Conservation (phyloP, 805 yeast species). For the Sugiyamaella qingdaonensis region DNA sequence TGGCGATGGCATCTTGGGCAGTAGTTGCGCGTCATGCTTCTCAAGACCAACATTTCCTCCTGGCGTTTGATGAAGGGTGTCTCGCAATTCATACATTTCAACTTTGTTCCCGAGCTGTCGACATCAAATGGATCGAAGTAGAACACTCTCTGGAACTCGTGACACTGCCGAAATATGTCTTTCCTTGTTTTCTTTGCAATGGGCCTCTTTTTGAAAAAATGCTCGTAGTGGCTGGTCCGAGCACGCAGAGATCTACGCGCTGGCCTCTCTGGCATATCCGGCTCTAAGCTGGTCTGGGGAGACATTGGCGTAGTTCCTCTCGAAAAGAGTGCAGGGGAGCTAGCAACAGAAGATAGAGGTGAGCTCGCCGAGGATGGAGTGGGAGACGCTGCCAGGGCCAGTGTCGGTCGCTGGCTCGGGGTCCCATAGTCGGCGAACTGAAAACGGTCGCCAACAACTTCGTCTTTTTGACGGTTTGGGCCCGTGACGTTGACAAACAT, state of each 20-base stretch:
- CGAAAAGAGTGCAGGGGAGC: slow-evolving; percentile 7
- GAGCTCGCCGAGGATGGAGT: not conserved
- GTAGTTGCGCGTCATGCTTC: slow-evolving; percentile 16
- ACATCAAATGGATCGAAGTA: slow-evolving; percentile 5
- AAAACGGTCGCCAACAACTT: too few relatives aligned
- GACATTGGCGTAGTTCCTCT: slow-evolving; percentile 6
- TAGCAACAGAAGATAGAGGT: slow-evolving; percentile 3
- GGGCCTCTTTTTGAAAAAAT: not conserved
- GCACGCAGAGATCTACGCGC: slow-evolving; percentile 2
- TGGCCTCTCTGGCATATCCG: slow-evolving; percentile 7
- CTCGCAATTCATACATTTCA: slow-evolving; percentile 20
- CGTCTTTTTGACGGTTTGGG: not conserved
- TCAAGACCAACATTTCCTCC: slow-evolving; percentile 13
- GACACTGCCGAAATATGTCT: slow-evolving; percentile 3
- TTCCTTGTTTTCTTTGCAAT: not conserved
- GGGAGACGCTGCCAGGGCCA: not conserved
- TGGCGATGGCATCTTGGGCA: slow-evolving; percentile 34
- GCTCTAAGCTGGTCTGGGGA: slow-evolving; percentile 17
- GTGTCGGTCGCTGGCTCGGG: too few relatives aligned
- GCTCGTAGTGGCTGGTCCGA: not conserved
- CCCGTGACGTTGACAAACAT: not conserved
- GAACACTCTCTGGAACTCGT: slow-evolving; percentile 2
- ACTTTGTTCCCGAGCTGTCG: slow-evolving; percentile 1
- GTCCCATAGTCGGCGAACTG: too few relatives aligned
- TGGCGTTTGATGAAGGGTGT: slow-evolving; percentile 13